Evolutionary conservation across 441 rosid genomes (phyloP).

Genomic region (Aleurites moluccanus): DNA sequence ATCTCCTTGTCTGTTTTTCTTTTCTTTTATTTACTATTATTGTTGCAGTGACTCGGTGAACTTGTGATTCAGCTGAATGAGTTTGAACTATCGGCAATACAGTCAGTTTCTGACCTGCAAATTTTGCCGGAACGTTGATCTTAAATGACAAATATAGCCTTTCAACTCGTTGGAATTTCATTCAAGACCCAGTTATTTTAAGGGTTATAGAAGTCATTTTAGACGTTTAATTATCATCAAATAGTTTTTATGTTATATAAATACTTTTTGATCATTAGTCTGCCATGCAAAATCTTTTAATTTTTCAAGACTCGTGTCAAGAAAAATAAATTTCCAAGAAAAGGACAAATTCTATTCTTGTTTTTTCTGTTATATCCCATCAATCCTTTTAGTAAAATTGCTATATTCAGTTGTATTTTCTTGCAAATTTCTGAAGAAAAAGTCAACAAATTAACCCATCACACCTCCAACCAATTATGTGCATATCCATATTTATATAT

Average conservation of each 20-base stretch:
- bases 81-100: conserved; percentile 39
- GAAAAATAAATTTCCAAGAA: conserved; percentile 27
- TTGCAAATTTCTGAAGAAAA: conserved; percentile 8
- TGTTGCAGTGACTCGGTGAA: conserved; percentile 7
- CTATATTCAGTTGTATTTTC: conserved; percentile 6
- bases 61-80: conserved; percentile 36
- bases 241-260: conserved; percentile 20
- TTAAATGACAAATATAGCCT: conserved; percentile 40
- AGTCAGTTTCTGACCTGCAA: conserved; percentile 10
- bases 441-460: conserved; percentile 27
- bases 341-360: conserved; percentile 41
- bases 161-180: not conserved
- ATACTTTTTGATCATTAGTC: conserved; percentile 37
- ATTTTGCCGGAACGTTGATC: conserved; percentile 26
- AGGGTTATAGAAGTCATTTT: conserved; percentile 30
- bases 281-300: conserved; percentile 57
- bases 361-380: conserved; percentile 29
- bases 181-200: not conserved
- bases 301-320: conserved; percentile 22
- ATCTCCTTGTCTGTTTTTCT: conserved; percentile 16
- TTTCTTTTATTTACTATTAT: conserved; percentile 4
- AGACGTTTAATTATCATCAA: not conserved
- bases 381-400: conserved; percentile 20
- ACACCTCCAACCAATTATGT: not conserved
- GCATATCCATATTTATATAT: not conserved